Percentiles rank a stretch among this genome's conserved stretches.
Evolutionary conservation across 768 basidiomycete genomes (phyloP).

Genomic region (Panaeolus papilionaceus): DNA sequence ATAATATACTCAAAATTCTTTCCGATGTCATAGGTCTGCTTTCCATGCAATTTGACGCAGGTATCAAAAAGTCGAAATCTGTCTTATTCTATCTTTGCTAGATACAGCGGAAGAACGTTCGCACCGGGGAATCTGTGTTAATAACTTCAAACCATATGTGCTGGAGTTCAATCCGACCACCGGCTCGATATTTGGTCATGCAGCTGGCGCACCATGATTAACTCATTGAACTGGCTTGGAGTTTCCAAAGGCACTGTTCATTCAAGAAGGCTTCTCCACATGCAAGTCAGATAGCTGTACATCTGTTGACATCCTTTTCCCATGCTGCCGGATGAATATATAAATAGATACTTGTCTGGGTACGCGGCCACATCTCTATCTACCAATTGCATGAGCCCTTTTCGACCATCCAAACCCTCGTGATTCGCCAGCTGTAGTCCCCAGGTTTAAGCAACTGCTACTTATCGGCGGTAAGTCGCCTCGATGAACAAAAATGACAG

Average conservation of each 20-base stretch:
- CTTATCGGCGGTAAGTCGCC: constrained; percentile 9
- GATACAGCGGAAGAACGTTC: neutral
- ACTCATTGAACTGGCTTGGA: neutral
- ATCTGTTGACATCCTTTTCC: constrained; percentile 5
- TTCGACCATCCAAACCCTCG: neutral
- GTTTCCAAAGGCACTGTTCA: neutral
- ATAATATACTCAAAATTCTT: too few species aligned
- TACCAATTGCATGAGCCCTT: constrained; percentile 3
- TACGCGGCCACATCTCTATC: constrained; percentile 11
- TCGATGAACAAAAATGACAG: neutral
- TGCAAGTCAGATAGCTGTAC: neutral
- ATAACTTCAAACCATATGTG: neutral
- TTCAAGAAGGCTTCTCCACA: constrained; percentile 3
- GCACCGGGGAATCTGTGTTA: neutral
- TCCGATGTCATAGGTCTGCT: too few species aligned
- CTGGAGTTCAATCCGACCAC: neutral
- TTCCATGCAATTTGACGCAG: too few species aligned
- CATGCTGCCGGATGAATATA: constrained; percentile 3
- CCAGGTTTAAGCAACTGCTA: constrained; percentile 7
- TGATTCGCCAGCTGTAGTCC: constrained; percentile 14
- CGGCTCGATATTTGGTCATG: neutral
- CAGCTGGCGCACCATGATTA: neutral
- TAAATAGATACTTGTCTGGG: constrained; percentile 4
- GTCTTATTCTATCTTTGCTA: neutral
- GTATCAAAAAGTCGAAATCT: neutral